Conservation (phyloP, 2,329 filamentous ascomycete genomes). For the Stagonosporopsis cucurbitacearum region DNA sequence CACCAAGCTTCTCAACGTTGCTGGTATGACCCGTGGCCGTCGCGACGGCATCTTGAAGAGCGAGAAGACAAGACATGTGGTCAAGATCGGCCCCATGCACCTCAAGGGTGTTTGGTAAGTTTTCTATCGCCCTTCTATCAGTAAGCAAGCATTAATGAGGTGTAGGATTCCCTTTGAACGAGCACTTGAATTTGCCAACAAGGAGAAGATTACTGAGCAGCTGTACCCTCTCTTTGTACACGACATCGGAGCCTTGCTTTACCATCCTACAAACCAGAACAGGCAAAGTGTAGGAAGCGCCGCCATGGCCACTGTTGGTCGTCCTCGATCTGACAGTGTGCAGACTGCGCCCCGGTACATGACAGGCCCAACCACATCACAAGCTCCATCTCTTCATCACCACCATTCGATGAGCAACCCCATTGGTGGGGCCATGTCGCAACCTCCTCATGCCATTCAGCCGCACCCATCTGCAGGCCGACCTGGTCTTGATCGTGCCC, state of each 20-base stretch:
- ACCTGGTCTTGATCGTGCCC: constrained; percentile 76
- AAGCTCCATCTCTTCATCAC: constrained; percentile 75
- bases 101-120: constrained; percentile 72
- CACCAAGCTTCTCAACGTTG: constrained; percentile 94
- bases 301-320: constrained; percentile 76
- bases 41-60: constrained; percentile 97
- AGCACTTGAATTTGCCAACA: constrained; percentile 98
- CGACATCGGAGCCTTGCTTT: constrained; percentile 91
- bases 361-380: constrained; percentile 64
- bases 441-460: constrained; percentile 70
- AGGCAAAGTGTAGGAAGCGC: constrained; percentile 75
- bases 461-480: constrained; percentile 65
- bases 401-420: constrained; percentile 70
- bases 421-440: constrained; percentile 66
- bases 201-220: constrained; percentile 97
- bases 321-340: constrained; percentile 55
- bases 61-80: constrained; percentile 94
- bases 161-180: constrained; percentile 95
- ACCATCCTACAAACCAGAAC: constrained; percentile 88
- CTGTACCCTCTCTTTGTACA: constrained; percentile 97
- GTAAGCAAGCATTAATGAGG: constrained; percentile 16
- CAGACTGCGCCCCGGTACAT: constrained; percentile 58
- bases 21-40: constrained; percentile 95
- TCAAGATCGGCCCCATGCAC: constrained; percentile 99
- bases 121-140: too few relatives aligned